These are phyloP conservation scores for Excoecaria agallocha DNA, from an alignment of 345 rosid species.

Conservation along the genomic window DNA sequence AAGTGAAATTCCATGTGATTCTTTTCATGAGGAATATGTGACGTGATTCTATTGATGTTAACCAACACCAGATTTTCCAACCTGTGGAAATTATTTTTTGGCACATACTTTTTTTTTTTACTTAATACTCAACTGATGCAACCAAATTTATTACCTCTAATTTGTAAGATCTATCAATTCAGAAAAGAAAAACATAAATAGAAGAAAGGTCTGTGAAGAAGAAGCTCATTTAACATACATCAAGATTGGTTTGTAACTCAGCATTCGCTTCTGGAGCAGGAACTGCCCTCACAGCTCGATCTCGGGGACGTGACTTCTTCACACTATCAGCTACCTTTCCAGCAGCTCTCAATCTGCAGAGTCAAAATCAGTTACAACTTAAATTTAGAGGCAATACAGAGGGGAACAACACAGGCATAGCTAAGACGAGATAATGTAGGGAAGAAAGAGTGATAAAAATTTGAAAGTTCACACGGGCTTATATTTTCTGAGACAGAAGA, in stretches of 20 bases:
- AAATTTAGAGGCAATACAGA: background rate
- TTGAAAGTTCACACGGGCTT: background rate
- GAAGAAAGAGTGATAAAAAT: background rate
- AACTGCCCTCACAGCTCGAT: constrained; percentile 25
- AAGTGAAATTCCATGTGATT: constrained; percentile 2
- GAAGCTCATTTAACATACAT: constrained; percentile 32
- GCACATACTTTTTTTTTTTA: background rate
- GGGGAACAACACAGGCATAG: background rate
- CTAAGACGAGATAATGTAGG: background rate
- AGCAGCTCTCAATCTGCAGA: constrained; percentile 25
- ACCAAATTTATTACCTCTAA: background rate
- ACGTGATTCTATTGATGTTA: background rate
- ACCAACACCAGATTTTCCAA: background rate
- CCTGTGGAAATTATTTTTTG: background rate
- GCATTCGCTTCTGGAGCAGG: constrained; percentile 35
- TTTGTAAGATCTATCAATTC: background rate
- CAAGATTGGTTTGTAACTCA: constrained; percentile 35
- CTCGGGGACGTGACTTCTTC: constrained; percentile 27
- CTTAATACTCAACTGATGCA: background rate
- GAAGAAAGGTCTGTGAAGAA: constrained; percentile 9
- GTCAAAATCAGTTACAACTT: background rate
- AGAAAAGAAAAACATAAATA: background rate
- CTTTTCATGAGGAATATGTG: background rate
- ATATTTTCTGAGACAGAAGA: background rate
- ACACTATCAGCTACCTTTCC: constrained; percentile 27